phyloP scores from a whole-genome alignment of 768 basidiomycete species.

The Kwoniella botswanensis region DNA sequence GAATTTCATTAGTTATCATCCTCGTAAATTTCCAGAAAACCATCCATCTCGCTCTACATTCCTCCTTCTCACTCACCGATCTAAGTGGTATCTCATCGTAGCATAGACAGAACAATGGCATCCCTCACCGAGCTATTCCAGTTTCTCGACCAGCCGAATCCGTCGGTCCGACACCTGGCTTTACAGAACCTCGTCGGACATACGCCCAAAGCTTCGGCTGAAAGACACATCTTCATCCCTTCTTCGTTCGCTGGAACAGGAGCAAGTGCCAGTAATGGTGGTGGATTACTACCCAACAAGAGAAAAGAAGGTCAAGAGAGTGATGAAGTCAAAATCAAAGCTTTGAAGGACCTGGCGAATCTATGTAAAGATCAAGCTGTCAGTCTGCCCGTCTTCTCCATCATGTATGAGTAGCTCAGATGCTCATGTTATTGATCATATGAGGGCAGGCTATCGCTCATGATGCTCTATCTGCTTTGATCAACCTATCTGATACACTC shows the following conservation, averaged over 20 bases:
- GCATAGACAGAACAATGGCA: constrained; percentile 38
- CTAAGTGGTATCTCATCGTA: neutral
- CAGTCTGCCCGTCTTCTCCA: constrained; percentile 38
- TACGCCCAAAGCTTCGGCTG: constrained; percentile 71
- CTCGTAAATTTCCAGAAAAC: constrained; percentile 7
- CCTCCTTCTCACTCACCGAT: neutral
- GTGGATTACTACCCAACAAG: constrained; percentile 34
- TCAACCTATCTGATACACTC: constrained; percentile 88
- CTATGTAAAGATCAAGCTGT: constrained; percentile 89
- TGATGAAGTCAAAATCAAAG: constrained; percentile 63
- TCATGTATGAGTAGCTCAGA: constrained; percentile 60
- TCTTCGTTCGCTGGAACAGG: constrained; percentile 48
- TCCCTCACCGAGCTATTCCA: constrained; percentile 69
- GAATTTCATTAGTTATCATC: neutral
- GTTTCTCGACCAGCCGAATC: constrained; percentile 84
- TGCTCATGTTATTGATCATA: neutral
- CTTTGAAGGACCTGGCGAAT: constrained; percentile 76
- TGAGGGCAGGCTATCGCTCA: constrained; percentile 77
- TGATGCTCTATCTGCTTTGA: constrained; percentile 89
- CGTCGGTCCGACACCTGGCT: constrained; percentile 83
- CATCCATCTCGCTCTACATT: constrained; percentile 1
- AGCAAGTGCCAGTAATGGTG: constrained; percentile 2
- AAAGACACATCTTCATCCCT: constrained; percentile 76
- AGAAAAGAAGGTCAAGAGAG: constrained; percentile 55
- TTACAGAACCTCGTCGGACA: constrained; percentile 81